These are phyloP conservation scores for Sporothrix pallida DNA, from an alignment of 2,329 filamentous ascomycete genomes.

Conservation along the genomic window DNA sequence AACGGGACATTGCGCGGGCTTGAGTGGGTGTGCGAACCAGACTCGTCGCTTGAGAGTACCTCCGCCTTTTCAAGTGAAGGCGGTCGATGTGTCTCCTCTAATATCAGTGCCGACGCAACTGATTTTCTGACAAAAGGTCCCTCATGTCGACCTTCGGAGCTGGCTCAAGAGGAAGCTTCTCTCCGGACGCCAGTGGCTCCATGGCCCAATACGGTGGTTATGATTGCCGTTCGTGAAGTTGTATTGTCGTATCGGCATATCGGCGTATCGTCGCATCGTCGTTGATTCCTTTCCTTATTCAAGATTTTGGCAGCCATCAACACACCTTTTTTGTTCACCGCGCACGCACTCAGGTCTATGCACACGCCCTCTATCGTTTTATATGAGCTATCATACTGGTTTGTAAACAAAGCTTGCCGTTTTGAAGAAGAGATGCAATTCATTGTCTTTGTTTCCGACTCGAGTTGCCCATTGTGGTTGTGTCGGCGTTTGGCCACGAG, in stretches of 20 bases:
- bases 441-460: slow-evolving; percentile 1
- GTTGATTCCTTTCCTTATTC: not conserved
- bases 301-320: not conserved
- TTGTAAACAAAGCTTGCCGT: not conserved
- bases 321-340: slow-evolving; percentile 11
- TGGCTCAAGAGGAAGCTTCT: not conserved
- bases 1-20: not conserved
- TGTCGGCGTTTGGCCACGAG: not conserved
- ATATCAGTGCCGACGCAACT: slow-evolving; percentile 16
- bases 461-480: not conserved
- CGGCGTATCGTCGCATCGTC: not conserved
- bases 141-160: not conserved
- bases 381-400: not conserved
- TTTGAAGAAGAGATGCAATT: not conserved
- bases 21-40: not conserved
- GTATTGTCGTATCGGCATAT: too few species aligned
- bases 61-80: not conserved
- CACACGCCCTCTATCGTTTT: slow-evolving; percentile 14
- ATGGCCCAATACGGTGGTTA: too few species aligned
- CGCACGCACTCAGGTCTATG: not conserved
- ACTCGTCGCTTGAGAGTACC: not conserved
- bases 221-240: too few species aligned
- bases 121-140: not conserved
- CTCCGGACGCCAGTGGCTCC: not conserved
- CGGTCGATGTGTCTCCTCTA: too few species aligned